Conservation (phyloP, 2,329 filamentous ascomycete genomes). For the Fusarium acutatum region DNA sequence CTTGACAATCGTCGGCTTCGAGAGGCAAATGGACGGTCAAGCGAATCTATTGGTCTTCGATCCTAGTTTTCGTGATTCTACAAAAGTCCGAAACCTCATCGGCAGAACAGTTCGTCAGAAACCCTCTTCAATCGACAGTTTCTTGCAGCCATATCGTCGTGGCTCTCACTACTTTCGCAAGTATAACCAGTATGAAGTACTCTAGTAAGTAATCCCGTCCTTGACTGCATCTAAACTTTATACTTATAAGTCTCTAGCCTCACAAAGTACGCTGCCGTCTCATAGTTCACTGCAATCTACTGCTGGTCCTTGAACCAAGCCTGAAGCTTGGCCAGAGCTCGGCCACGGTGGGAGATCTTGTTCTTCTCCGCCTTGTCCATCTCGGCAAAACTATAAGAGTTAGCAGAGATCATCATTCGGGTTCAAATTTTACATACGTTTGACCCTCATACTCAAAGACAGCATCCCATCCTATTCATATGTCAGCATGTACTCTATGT, state of each 20-base stretch:
- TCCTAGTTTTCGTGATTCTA: conserved; percentile 78
- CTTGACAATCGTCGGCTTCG: conserved; percentile 87
- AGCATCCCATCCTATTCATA: conserved; percentile 83
- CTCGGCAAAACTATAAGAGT: conserved; percentile 75
- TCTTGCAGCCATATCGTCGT: conserved; percentile 79
- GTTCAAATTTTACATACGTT: conserved; percentile 63
- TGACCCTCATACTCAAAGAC: conserved; percentile 93
- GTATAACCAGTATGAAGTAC: conserved; percentile 80
- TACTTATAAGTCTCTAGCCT: conserved; percentile 21
- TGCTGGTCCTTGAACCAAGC: conserved; percentile 72
- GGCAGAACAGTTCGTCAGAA: conserved; percentile 56
- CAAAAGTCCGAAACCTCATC: conserved; percentile 67
- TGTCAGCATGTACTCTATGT: conserved; percentile 14
- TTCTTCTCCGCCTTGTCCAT: conserved; percentile 93
- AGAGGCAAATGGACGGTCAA: conserved; percentile 70
- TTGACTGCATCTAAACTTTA: not conserved
- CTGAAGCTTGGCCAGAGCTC: conserved; percentile 87
- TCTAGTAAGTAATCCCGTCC: conserved; percentile 64
- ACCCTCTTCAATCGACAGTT: conserved; percentile 48
- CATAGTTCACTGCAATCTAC: not conserved
- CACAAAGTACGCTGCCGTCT: conserved; percentile 22
- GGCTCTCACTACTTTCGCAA: conserved; percentile 72
- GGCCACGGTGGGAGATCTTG: conserved; percentile 88
- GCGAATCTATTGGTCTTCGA: conserved; percentile 86
- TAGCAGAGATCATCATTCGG: not conserved